These are phyloP conservation scores for Cryptosporidium meleagridis DNA, from an alignment of 169 alveolate genomes.

Conservation along the genomic window DNA sequence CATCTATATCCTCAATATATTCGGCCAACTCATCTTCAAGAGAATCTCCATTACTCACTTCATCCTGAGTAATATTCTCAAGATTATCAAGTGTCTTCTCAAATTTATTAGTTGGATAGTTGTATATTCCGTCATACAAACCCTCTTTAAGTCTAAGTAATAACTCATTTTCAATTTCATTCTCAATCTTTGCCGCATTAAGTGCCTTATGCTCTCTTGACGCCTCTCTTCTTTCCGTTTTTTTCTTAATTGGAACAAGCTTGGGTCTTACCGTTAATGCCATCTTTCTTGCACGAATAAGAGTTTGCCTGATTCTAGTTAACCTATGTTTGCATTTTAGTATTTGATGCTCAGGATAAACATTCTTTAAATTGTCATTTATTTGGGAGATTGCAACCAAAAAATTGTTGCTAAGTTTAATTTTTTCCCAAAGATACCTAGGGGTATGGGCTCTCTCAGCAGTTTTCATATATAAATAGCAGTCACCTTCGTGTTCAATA, in stretches of 20 bases:
- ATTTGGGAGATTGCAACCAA: conserved; percentile 92
- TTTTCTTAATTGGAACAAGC: conserved; percentile 94
- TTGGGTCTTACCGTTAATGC: conserved; percentile 82
- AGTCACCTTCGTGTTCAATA: conserved; percentile 93
- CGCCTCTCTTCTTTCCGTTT: conserved; percentile 98
- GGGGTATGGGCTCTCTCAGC: conserved; percentile 99
- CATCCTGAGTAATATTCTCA: conserved; percentile 50
- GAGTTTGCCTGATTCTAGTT: conserved; percentile 94
- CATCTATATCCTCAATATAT: conserved; percentile 74
- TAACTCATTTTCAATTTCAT: conserved; percentile 95
- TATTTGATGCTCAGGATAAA: conserved; percentile 93
- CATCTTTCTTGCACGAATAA: conserved; percentile 93
- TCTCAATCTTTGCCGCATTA: conserved; percentile 97
- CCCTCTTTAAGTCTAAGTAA: conserved; percentile 92
- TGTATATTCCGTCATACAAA: conserved; percentile 85
- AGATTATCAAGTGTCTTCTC: conserved; percentile 77
- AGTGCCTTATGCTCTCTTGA: conserved; percentile 96
- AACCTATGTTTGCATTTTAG: conserved; percentile 97
- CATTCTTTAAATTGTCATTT: conserved; percentile 91
- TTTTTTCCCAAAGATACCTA: conserved; percentile 95
- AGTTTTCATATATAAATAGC: conserved; percentile 96
- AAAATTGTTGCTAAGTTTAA: conserved; percentile 92
- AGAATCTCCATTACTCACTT: background rate
- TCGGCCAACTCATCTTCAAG: conserved; percentile 51
- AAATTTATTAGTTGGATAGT: conserved; percentile 81